These are phyloP conservation scores for Scutellaria galericulata DNA, from an alignment of 257 asterid species.

Conservation along the genomic window DNA sequence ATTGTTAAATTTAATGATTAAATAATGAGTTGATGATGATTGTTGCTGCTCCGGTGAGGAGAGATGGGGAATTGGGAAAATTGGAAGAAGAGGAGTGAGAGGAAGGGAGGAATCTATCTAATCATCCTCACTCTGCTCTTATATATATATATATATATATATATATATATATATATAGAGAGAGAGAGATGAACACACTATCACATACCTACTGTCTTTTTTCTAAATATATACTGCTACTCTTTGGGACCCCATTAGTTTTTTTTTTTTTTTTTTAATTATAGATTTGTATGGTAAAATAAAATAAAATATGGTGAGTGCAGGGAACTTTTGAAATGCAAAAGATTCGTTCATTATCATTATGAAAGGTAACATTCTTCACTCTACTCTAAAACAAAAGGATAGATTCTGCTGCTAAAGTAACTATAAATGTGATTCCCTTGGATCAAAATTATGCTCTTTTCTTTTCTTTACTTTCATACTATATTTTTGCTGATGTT, in stretches of 20 bases:
- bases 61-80: not conserved
- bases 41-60: not conserved
- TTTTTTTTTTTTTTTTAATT: too few species aligned
- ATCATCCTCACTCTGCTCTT: slow-evolving; percentile 4
- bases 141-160: not conserved
- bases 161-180: not conserved
- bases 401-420: too few species aligned
- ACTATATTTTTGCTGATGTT: too few species aligned
- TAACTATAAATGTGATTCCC: too few species aligned
- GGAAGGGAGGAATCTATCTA: slow-evolving; percentile 41
- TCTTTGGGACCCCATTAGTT: not conserved
- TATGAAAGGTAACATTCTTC: too few species aligned
- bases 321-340: too few species aligned
- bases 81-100: slow-evolving; percentile 22
- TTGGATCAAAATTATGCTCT: too few species aligned
- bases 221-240: not conserved
- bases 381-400: too few species aligned
- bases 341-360: too few species aligned
- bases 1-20: not conserved
- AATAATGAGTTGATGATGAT: not conserved
- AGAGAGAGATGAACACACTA: not conserved
- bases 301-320: too few species aligned
- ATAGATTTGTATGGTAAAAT: too few species aligned
- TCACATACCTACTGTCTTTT: not conserved
- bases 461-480: too few species aligned